Evolutionary conservation across 768 basidiomycete species (phyloP), one percentile per base, ranked within the genome.

Genomic region (Mycena albidolilacea): DNA sequence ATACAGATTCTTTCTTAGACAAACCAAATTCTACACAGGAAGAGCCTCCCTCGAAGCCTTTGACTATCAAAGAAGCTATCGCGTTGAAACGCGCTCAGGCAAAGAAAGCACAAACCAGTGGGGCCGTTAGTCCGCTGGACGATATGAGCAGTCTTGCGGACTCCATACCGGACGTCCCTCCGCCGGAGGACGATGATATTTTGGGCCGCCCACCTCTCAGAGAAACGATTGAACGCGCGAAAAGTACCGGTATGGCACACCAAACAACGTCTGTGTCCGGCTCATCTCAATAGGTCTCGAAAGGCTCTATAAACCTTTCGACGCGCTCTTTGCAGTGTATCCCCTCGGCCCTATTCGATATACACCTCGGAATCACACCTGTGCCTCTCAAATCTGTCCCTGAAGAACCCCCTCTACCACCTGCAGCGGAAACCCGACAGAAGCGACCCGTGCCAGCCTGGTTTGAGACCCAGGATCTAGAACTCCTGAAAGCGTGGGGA

Each of bases 401-500:
- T 5, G 84, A 90, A 55, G 92, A 94, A 75, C 91, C 92, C 5
- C 82, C 86, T 30, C 78, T 88, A 74, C 85, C 84, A 67, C 82
- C 81, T 23, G 79, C 82, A 43, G 82, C 85, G 5, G 83, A 84
- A 52, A 74, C 79, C 3, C 80, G 84, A 10, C 84, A 83, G 41
- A 84, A 86, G 64, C 84, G 82, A 41, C 83, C 85, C 60, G 83
- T 82, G 23, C 90, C 92, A 14, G 86, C 92, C 1, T 95, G 95
- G 93, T 96, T 91, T 76, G 94, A 95, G 78, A 92, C 92, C 1
- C 92, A 93, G 78, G 95, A 96, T 81, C 82, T 96, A 23, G 88
- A 89, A 46, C 84, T 93, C 6, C 82, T 96, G 54, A 95, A 95
- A 78, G 91, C 90, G 17, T 92, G 92, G 89, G 92, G 91, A 77